A percentile compares a stretch with the other conserved stretches of the same genome.
Conservation (phyloP, 495 filamentous ascomycete genomes). For the Barbatosphaeria neglecta region DNA sequence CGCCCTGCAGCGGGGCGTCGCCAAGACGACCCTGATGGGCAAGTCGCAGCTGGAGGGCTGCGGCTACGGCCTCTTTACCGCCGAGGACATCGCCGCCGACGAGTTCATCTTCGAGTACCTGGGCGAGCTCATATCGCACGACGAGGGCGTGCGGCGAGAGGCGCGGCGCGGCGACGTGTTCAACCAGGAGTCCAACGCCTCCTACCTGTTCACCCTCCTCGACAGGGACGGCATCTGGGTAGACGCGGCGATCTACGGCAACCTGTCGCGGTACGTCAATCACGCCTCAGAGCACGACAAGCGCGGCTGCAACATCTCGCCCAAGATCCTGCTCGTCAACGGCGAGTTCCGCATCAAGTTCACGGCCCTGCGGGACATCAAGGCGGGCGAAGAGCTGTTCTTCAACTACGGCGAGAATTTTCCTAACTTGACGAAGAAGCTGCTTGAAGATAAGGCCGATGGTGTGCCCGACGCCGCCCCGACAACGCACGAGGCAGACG, state of each 20-base stretch:
- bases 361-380: slow-evolving; percentile 45
- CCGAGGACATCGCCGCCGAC: slow-evolving; percentile 45
- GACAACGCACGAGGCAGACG: not conserved
- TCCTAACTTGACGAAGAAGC: slow-evolving; percentile 37
- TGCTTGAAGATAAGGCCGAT: slow-evolving; percentile 32
- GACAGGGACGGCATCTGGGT: slow-evolving; percentile 40
- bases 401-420: slow-evolving; percentile 55
- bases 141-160: slow-evolving; percentile 47
- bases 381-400: slow-evolving; percentile 55
- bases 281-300: slow-evolving; percentile 36
- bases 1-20: slow-evolving; percentile 45
- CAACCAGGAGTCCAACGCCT: slow-evolving; percentile 47
- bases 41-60: slow-evolving; percentile 42
- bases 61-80: slow-evolving; percentile 56
- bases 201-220: slow-evolving; percentile 57
- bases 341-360: slow-evolving; percentile 58
- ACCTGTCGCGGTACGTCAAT: slow-evolving; percentile 57
- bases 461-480: not conserved
- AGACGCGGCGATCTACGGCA: slow-evolving; percentile 40
- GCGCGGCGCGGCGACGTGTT: slow-evolving; percentile 49
- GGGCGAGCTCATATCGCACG: slow-evolving; percentile 54
- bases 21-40: slow-evolving; percentile 50
- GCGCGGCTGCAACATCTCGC: slow-evolving; percentile 42
- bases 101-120: slow-evolving; percentile 63
- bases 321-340: slow-evolving; percentile 51